A percentile compares a stretch with the other conserved stretches of the same genome.
Conservation (phyloP, 73 alveolate genomes). For the Paramecium primaurelia region DNA sequence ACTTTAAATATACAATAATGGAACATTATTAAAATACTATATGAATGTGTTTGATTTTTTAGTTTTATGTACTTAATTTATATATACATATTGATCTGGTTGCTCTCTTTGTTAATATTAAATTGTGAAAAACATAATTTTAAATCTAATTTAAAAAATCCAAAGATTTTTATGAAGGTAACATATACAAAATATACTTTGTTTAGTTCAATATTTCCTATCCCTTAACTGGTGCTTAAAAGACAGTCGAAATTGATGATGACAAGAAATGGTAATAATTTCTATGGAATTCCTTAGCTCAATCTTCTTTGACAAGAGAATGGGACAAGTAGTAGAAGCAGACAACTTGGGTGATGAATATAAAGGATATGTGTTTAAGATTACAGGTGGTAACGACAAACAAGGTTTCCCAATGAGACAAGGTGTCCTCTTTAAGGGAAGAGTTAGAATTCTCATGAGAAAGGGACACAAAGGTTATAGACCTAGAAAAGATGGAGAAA, state of each 20-base stretch:
- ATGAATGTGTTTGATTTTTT: not conserved
- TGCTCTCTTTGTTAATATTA: not conserved
- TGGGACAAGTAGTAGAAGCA: constrained; percentile 92
- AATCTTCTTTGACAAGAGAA: constrained; percentile 79
- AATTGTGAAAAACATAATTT: constrained; percentile 27
- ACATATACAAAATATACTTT: not conserved
- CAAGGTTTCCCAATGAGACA: constrained; percentile 96
- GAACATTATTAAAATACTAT: not conserved
- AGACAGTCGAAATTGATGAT: constrained; percentile 91
- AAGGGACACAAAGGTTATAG: constrained; percentile 88
- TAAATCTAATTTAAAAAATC: constrained; percentile 37
- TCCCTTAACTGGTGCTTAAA: constrained; percentile 91
- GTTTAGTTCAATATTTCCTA: constrained; percentile 86
- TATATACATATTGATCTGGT: not conserved
- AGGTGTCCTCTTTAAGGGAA: constrained; percentile 87
- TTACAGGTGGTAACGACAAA: constrained; percentile 94
- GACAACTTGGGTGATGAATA: constrained; percentile 81
- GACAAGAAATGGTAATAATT: constrained; percentile 80
- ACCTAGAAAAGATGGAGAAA: constrained; percentile 92
- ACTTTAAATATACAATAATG: not conserved
- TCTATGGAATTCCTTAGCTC: constrained; percentile 46
- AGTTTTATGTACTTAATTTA: not conserved
- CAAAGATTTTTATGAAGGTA: constrained; percentile 53
- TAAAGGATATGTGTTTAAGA: constrained; percentile 89
- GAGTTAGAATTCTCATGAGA: constrained; percentile 83